These are phyloP conservation scores for Sclerotinia subarctica DNA, from an alignment of 2,329 filamentous ascomycete genomes.

Conservation along the genomic window DNA sequence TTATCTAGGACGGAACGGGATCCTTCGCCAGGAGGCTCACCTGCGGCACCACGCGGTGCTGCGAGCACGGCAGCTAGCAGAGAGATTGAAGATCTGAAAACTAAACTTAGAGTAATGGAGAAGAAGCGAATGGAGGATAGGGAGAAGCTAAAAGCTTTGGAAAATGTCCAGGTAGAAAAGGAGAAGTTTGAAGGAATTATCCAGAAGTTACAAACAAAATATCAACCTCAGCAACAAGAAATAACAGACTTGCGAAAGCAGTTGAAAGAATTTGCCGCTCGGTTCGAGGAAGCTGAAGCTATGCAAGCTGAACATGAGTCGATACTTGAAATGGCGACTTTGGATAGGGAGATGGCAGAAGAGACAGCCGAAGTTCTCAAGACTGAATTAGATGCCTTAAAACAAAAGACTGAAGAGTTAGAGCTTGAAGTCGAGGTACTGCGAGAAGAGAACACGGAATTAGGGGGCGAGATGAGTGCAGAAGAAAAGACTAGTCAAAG, in stretches of 20 bases:
- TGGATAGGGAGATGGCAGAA: slow-evolving; percentile 96
- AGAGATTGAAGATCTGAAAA: slow-evolving; percentile 83
- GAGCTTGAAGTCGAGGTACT: slow-evolving; percentile 85
- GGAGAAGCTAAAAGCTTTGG: slow-evolving; percentile 76
- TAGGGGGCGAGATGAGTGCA: slow-evolving; percentile 77
- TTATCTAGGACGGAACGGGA: slow-evolving; percentile 31
- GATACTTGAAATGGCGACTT: slow-evolving; percentile 77
- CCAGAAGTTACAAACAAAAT: slow-evolving; percentile 85
- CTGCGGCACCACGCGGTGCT: slow-evolving; percentile 29
- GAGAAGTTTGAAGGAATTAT: slow-evolving; percentile 82
- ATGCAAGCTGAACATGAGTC: slow-evolving; percentile 82
- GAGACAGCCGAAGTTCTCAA: slow-evolving; percentile 82
- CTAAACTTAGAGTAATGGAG: slow-evolving; percentile 82
- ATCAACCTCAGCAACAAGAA: slow-evolving; percentile 80
- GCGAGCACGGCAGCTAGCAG: slow-evolving; percentile 40
- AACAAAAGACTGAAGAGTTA: slow-evolving; percentile 75
- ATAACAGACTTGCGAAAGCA: slow-evolving; percentile 71
- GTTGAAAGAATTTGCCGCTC: slow-evolving; percentile 70
- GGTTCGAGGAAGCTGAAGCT: slow-evolving; percentile 66
- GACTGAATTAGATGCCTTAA: slow-evolving; percentile 73
- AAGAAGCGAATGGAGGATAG: slow-evolving; percentile 82
- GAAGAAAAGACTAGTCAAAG: slow-evolving; percentile 84
- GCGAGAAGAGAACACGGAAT: slow-evolving; percentile 80
- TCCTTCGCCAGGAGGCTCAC: slow-evolving; percentile 32
- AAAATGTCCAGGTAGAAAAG: slow-evolving; percentile 70